Evolutionary conservation across 768 basidiomycete species (phyloP).

Genomic region (Psilocybe subaeruginosa): DNA sequence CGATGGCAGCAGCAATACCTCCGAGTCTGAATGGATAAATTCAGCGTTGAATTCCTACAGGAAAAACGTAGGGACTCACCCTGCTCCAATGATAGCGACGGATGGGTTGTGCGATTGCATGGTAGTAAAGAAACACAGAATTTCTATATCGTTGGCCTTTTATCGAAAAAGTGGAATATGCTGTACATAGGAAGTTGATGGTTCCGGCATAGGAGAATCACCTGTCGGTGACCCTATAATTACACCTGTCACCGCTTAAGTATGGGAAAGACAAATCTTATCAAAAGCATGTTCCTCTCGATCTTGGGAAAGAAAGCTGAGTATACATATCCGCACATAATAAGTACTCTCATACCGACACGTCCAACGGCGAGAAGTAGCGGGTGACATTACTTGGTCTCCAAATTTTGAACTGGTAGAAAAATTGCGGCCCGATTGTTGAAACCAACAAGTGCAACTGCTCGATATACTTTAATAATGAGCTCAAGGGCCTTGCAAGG

Average conservation of each 20-base stretch:
- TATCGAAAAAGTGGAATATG: background rate
- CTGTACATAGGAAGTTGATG: background rate
- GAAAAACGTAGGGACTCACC: conserved; percentile 21
- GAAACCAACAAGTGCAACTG: too few species aligned
- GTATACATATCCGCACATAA: too few species aligned
- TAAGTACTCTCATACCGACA: too few species aligned
- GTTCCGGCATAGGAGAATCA: background rate
- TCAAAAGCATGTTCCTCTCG: too few species aligned
- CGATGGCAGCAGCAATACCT: conserved; percentile 45
- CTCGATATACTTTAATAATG: too few species aligned
- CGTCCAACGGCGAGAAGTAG: too few species aligned
- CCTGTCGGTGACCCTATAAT: background rate
- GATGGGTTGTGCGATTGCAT: conserved; percentile 2
- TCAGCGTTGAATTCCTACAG: background rate
- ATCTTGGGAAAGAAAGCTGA: too few species aligned
- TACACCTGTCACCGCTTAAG: background rate
- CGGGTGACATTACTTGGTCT: too few species aligned
- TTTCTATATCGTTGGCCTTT: background rate
- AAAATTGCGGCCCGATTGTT: too few species aligned
- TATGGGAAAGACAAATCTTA: background rate
- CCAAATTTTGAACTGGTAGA: too few species aligned
- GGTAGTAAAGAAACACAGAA: background rate
- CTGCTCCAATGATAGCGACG: conserved; percentile 37
- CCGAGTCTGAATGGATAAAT: conserved; percentile 34
- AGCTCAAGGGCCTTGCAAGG: too few species aligned